A percentile compares a stretch with the other conserved stretches of the same genome.
phyloP scores from a whole-genome alignment of 805 yeast species.

The Vanderwaltozyma yarrowii region DNA sequence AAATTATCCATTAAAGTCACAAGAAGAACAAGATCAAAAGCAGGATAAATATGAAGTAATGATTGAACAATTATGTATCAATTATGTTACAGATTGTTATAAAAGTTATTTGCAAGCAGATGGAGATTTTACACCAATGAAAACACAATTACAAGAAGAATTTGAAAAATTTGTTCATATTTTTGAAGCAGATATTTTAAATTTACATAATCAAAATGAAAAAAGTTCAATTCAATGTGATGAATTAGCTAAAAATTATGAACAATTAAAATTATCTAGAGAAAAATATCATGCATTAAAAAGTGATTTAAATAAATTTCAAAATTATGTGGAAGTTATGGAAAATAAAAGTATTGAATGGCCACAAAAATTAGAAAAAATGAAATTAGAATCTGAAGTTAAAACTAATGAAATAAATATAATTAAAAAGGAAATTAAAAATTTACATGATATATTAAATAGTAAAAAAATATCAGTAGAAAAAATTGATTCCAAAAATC shows the following conservation, averaged over 20 bases:
- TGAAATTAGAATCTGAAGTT: conserved; percentile 36
- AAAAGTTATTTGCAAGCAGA: conserved; percentile 52
- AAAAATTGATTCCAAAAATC: conserved; percentile 52
- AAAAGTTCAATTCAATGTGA: conserved; percentile 32
- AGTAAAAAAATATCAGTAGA: conserved; percentile 50
- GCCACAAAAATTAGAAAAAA: conserved; percentile 47
- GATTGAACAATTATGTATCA: conserved; percentile 39
- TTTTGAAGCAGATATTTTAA: conserved; percentile 37
- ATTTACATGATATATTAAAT: conserved; percentile 35
- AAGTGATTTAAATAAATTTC: conserved; percentile 59
- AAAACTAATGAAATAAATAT: conserved; percentile 32
- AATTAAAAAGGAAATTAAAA: conserved; percentile 34
- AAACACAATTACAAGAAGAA: conserved; percentile 45
- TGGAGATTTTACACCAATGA: conserved; percentile 49
- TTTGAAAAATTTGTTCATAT: conserved; percentile 42
- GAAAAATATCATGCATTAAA: conserved; percentile 55
- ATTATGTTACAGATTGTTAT: conserved; percentile 59
- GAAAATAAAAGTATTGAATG: conserved; percentile 56
- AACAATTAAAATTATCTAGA: conserved; percentile 40
- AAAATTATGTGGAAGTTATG: conserved; percentile 61
- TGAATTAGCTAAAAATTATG: conserved; percentile 35
- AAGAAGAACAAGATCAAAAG: conserved; percentile 25
- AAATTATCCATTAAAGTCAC: conserved; percentile 15
- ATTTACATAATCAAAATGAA: conserved; percentile 33
- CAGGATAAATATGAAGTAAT: conserved; percentile 29